Percentiles rank a stretch among this genome's conserved stretches.
Conservation (phyloP, 495 filamentous ascomycete genomes). For the Astrothelium subdiscretum region DNA sequence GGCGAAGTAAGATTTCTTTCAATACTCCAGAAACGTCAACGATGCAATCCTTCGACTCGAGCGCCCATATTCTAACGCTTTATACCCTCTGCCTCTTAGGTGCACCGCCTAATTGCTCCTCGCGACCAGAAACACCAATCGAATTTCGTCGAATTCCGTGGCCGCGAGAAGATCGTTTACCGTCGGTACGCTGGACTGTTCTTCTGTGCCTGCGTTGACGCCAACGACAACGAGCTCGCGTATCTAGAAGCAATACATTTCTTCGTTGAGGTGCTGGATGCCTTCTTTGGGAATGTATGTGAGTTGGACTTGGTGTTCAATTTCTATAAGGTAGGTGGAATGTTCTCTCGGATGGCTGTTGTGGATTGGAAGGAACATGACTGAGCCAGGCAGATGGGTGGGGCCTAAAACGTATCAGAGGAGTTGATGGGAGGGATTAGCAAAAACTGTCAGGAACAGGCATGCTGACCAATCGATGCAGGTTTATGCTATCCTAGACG, state of each 20-base stretch:
- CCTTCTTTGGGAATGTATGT: conserved; percentile 98
- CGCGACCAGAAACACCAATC: conserved; percentile 98
- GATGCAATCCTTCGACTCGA: conserved; percentile 5
- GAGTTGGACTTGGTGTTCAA: conserved; percentile 99
- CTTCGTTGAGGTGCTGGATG: conserved; percentile 96
- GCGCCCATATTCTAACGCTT: neutral
- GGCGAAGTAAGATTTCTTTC: conserved; percentile 25
- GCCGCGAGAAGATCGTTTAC: conserved; percentile 81
- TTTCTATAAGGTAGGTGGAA: conserved; percentile 62
- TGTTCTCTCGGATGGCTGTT: neutral
- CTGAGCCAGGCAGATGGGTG: neutral
- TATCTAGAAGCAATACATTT: conserved; percentile 98
- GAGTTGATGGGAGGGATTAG: neutral
- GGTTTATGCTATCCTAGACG: conserved; percentile 97
- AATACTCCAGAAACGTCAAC: neutral
- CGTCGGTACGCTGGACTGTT: conserved; percentile 93
- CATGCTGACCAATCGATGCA: conserved; percentile 27
- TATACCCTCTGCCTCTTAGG: conserved; percentile 33
- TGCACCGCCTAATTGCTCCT: conserved; percentile 93
- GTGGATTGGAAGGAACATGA: conserved; percentile 5
- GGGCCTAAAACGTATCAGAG: neutral
- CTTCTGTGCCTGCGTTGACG: conserved; percentile 98
- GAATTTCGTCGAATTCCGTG: conserved; percentile 94
- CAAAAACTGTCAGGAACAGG: neutral
- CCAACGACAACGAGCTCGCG: conserved; percentile 95